Evolutionary conservation across 352 stramenopile species (phyloP).

Genomic region (Globisporangium acanthophoron): DNA sequence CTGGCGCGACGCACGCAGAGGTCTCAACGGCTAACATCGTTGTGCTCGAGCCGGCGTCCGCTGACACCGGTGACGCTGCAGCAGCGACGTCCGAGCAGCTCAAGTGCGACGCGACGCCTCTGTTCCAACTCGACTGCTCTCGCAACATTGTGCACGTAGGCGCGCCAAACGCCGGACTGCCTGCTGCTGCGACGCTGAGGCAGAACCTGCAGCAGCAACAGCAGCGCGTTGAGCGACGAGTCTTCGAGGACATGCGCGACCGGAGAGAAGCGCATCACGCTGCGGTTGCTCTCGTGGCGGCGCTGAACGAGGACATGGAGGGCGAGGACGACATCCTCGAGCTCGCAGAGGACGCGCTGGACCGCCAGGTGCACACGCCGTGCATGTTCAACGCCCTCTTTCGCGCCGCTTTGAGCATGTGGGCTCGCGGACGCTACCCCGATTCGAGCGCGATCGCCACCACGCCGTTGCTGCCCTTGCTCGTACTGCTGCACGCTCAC

Average conservation of each 20-base stretch:
- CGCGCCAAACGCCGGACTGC: background rate
- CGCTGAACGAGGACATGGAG: conserved; percentile 7
- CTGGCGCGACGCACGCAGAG: conserved; percentile 33
- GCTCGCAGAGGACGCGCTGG: conserved; percentile 5
- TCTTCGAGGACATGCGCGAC: conserved; percentile 13
- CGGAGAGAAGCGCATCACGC: conserved; percentile 7
- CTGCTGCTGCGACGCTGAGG: too few relatives aligned
- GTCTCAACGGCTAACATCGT: conserved; percentile 56
- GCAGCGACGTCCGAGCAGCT: background rate
- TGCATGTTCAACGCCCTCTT: conserved; percentile 28
- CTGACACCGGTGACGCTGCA: background rate
- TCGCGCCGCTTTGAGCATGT: conserved; percentile 33
- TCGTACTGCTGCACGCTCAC: conserved; percentile 24
- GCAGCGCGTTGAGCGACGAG: background rate
- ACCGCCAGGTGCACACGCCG: conserved; percentile 2
- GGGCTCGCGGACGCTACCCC: conserved; percentile 34
- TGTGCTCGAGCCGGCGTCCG: conserved; percentile 18
- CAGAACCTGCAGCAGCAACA: background rate
- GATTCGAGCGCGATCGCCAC: conserved; percentile 15
- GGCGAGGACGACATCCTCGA: background rate
- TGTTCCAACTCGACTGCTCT: conserved; percentile 17
- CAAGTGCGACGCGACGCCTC: background rate
- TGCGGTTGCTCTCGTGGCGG: conserved; percentile 2
- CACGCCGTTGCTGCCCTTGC: conserved; percentile 25
- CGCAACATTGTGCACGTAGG: conserved; percentile 5